Evolutionary conservation across 75 land plant genomes (phyloP), one percentile per base, ranked within the genome.

Genomic region (Pinus taeda): DNA sequence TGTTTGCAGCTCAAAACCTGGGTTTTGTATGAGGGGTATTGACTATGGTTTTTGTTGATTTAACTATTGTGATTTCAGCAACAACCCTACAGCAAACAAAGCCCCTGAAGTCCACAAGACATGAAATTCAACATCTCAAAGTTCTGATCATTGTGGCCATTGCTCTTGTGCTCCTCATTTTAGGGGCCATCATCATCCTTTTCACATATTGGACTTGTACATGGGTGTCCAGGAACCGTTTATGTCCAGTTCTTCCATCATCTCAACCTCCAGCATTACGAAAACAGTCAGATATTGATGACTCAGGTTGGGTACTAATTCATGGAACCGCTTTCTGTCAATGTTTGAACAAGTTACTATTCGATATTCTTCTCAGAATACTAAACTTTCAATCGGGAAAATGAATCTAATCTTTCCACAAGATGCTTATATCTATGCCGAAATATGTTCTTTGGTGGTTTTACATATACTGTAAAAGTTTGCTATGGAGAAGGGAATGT

Each of bases 111-210:
- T 62, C 36, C 13, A 22, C 30, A 24, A 42, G 4, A 42, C 72
- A 69, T 20, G 72, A 69, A 42, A 69, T 20, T 9, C 72, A 69
- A 21, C 53, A 69, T 39, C 49, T 42, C 72, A 69, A 20, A 69
- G 21, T 42, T 20, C 22, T 69, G 42, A 42, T 42, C 24, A 24
- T 69, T 37, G 72, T 42, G 45, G 72, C 49, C 42, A 69, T 37
- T 45, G 11, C 36, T 8, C 9, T 42, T 69, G 24, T 14, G n/a
- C 45, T 12, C 3, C 42, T 69, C 49, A 42, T 69, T 69, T 20
- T 69, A 39, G 72, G 72, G 42, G 53, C 15, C 72, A 69, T 14
- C 72, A 69, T 69, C 55, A n/a, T 69, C 55, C 72, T 69, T n/a
- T 69, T 37, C 42, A 45, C 72, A 42, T 69, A 69, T 69, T 69